Evolutionary conservation across 2,329 filamentous ascomycete genomes (phyloP), one percentile per base, ranked within the genome.

Genomic region (Rhinocladiella mackenziei): DNA sequence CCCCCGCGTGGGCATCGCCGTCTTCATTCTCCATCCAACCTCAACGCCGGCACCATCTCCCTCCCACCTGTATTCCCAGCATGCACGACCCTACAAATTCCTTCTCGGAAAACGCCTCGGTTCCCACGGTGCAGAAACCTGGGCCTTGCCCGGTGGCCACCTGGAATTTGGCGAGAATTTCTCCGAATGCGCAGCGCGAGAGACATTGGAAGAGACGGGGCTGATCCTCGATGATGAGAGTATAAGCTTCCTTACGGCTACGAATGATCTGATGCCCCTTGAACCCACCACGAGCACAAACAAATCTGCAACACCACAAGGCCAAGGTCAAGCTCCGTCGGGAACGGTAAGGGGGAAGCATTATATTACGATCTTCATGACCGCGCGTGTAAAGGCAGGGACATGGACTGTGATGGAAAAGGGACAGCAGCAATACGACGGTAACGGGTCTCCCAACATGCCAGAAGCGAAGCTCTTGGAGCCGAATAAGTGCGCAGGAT

Each of bases 141-240:
- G 75, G 65, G 81, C 80, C 37, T 75, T 87, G 10, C 84, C 86
- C 0, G 86, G 86, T 15, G 86, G 86, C 0, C 84, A 91, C 56
- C 74, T 89, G 11, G 86, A 91, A 49, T 75, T 77, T 44, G 75
- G 76, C 50, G 86, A 91, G 60, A 70, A 70, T 1, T 72, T 79
- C 22, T 69, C 78, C 14, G 61, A 64, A 0, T 88, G 84, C 46
- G 83, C 84, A 0, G 72, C 66, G 34, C 75, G 86, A 3, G 86
- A 91, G 63, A 70, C 77, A 0, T 59, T 77, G 0, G 86, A 91
- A 60, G 86, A 91, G 58, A 87, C 85, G 0, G 82, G 76, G 0
- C 69, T 88, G 0, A 56, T 63, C 0, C 69, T 88, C 1, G 67
- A 35, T 8, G 4, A 9, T 20, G 17, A 62, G 1, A 69, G 74